Conservation (phyloP, 2,329 filamentous ascomycete species). For the Diaporthe sp. region DNA sequence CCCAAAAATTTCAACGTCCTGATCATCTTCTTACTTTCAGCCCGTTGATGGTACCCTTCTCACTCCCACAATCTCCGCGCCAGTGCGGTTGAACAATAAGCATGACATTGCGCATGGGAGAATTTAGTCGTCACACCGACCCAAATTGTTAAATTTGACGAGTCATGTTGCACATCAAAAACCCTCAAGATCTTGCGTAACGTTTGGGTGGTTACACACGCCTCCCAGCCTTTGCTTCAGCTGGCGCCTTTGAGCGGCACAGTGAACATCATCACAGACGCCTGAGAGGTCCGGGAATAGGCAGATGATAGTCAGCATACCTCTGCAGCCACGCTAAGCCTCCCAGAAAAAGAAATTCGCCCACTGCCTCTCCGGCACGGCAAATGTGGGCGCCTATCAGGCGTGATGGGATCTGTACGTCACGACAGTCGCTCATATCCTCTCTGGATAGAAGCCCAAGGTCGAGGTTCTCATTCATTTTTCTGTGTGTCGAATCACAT, state of each 20-base stretch:
- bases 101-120: background rate
- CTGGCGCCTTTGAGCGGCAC: background rate
- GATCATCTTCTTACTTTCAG: background rate
- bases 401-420: background rate
- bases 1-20: background rate
- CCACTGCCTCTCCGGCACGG: background rate
- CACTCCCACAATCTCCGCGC: background rate
- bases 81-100: background rate
- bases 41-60: too few species aligned
- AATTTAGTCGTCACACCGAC: background rate
- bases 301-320: background rate
- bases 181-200: too few species aligned
- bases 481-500: too few species aligned
- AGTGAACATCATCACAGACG: background rate
- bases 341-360: background rate
- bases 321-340: background rate
- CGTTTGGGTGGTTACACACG: background rate
- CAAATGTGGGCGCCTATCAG: background rate
- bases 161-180: background rate
- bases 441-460: too few species aligned
- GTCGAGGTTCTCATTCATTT: background rate
- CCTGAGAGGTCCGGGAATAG: background rate
- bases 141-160: background rate
- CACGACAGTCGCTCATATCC: background rate
- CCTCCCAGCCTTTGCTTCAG: background rate